Evolutionary conservation across 371 early-diverging fungal genomes (phyloP).

Genomic region (Parasitella parasitica): DNA sequence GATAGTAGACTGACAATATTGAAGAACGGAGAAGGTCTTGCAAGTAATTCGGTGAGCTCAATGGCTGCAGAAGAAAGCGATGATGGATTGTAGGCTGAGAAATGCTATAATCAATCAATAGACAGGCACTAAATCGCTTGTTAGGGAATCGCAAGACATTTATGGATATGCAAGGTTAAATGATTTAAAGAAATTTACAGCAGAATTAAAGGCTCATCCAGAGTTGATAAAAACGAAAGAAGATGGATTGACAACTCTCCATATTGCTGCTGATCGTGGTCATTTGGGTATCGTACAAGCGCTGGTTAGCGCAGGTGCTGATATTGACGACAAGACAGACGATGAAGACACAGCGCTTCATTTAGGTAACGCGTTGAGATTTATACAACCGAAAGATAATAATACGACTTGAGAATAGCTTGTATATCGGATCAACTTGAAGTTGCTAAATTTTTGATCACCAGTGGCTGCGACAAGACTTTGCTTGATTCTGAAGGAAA

Average conservation of each 20-base stretch:
- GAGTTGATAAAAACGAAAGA: constrained; percentile 24
- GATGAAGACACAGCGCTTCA: constrained; percentile 46
- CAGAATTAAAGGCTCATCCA: neutral
- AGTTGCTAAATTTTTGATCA: constrained; percentile 27
- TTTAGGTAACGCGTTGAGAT: constrained; percentile 46
- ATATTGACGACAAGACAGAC: constrained; percentile 36
- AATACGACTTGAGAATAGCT: constrained; percentile 9
- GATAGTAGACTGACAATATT: too few species aligned
- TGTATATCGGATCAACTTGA: constrained; percentile 46
- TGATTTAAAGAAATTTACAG: constrained; percentile 15
- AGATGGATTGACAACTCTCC: constrained; percentile 42
- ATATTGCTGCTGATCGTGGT: constrained; percentile 49
- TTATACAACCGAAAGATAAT: too few species aligned
- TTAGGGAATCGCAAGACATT: constrained; percentile 35
- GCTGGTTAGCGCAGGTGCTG: constrained; percentile 36
- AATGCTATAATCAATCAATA: too few species aligned
- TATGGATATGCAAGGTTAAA: constrained; percentile 34
- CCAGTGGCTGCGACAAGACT: constrained; percentile 26
- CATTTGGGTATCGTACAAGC: constrained; percentile 27
- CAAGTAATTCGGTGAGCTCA: constrained; percentile 30
- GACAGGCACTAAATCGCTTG: too few species aligned
- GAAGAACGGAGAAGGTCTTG: constrained; percentile 6
- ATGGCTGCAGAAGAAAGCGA: constrained; percentile 24
- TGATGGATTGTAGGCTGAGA: neutral
- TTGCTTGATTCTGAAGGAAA: constrained; percentile 33